Base-by-base conservation (phyloP, 768 basidiomycete genomes). In the Termitomyces sp. region DNA sequence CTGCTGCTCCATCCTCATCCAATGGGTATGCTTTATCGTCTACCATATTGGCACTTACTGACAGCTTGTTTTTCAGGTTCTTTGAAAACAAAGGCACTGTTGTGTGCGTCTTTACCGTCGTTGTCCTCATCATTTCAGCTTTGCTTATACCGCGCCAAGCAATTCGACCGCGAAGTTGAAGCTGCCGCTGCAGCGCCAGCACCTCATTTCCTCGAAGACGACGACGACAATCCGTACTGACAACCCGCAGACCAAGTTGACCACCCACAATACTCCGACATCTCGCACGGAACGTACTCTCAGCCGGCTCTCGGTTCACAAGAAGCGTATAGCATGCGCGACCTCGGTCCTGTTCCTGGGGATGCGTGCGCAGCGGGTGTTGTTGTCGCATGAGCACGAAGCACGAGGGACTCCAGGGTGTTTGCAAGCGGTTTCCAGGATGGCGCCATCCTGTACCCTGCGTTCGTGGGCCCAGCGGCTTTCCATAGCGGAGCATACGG, bases 81-180 rank as follows among this genome's bases (percentile, higher is more conserved):
- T 86, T 90, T 68, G 60, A 76, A 48, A 91, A 92, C 73, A 89
- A 70, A 20, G 86, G 81, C 22, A 90, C 87, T 0, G 84, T 90
- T 1, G 85, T 85, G 1, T 89, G 85, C 13, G 82, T n/a, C 83
- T 0, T 91, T 90, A 73, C 82, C n/a, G 86, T 84, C 47, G 86
- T 85, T 13, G 88, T 88, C n/a, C 63, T 91, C 36, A 67, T 88
- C 53, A 82, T 65, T n/a, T 61, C 83, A 49, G 82, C 72, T 8
- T 54, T n/a, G n/a, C n/a, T n/a, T n/a, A n/a, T n/a, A n/a, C n/a
- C 83, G 86, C 1, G 83, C 83, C 3, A 69, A 76, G 59, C 75
- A 79, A 44, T 85, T 89, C 63, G 90, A 92, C 67, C 76, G 77
- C n/a, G 89, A 91, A 53, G 82, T 90, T 42, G 84, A 81, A 14